phyloP scores from a whole-genome alignment of 1,139 yeast species.

The Blastobotrys capitulatus region DNA sequence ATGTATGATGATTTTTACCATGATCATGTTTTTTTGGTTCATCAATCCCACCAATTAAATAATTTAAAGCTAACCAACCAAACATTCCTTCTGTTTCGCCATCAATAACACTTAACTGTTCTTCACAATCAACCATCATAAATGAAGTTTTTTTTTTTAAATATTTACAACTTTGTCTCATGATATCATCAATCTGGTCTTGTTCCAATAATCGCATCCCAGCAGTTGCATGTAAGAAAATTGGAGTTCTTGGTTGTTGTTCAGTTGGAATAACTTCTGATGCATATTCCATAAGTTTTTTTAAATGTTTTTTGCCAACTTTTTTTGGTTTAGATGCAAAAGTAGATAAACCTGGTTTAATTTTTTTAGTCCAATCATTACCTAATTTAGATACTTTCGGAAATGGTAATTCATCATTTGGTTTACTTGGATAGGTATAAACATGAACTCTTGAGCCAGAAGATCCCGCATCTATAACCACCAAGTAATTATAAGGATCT shows the following conservation, averaged over 20 bases:
- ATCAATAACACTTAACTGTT: conserved; percentile 61
- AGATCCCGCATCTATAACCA: conserved; percentile 79
- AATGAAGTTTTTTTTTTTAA: conserved; percentile 50
- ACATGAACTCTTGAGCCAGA: conserved; percentile 73
- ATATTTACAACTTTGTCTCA: conserved; percentile 52
- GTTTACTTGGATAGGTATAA: conserved; percentile 51
- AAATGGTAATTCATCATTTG: conserved; percentile 11
- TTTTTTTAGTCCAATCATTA: conserved; percentile 53
- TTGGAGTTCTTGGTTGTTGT: conserved; percentile 68
- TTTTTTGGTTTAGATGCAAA: conserved; percentile 46
- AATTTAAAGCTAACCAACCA: conserved; percentile 78
- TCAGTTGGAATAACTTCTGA: conserved; percentile 54
- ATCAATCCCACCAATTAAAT: conserved; percentile 56
- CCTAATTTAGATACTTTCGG: conserved; percentile 44
- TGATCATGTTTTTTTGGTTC: conserved; percentile 44
- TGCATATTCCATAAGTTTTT: conserved; percentile 49
- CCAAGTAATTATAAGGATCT: conserved; percentile 58
- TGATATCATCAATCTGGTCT: conserved; percentile 46
- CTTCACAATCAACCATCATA: conserved; percentile 45
- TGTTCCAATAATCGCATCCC: conserved; percentile 67
- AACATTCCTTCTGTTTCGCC: conserved; percentile 78
- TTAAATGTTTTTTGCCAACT: conserved; percentile 55
- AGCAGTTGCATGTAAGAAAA: conserved; percentile 74
- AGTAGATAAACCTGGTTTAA: conserved; percentile 63
- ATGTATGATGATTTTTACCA: conserved; percentile 53